phyloP scores from a whole-genome alignment of 2,329 filamentous ascomycete genomes.

The Plectosphaerella sp. region DNA sequence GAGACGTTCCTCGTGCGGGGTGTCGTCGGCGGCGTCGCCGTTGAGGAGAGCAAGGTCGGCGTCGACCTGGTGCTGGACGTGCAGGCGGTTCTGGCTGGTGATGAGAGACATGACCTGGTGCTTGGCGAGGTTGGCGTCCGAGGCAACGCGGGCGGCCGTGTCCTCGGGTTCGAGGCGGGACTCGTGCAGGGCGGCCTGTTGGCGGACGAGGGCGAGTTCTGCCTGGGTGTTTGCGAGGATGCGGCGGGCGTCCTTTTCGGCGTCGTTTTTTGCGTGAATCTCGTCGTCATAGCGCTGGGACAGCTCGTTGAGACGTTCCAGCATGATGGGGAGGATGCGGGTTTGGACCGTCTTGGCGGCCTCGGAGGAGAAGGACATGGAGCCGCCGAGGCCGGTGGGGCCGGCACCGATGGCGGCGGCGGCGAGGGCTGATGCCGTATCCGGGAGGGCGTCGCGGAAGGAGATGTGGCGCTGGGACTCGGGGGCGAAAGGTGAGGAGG shows the following conservation, averaged over 20 bases:
- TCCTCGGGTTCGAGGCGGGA: conserved; percentile 51
- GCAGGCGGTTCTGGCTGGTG: conserved; percentile 47
- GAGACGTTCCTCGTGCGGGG: conserved; percentile 51
- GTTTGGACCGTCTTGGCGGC: conserved; percentile 66
- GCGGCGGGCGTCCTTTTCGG: conserved; percentile 62
- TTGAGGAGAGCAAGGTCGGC: conserved; percentile 45
- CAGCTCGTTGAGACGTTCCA: conserved; percentile 69
- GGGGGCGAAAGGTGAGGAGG: conserved; percentile 67
- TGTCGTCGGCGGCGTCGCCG: conserved; percentile 35
- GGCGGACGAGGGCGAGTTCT: conserved; percentile 58
- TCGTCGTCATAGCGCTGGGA: conserved; percentile 70
- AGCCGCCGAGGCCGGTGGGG: conserved; percentile 18
- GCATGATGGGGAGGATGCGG: conserved; percentile 63
- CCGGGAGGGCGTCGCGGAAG: conserved; percentile 45
- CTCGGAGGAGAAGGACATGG: conserved; percentile 46
- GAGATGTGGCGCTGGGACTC: conserved; percentile 54
- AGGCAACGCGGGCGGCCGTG: conserved; percentile 41
- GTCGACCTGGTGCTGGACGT: conserved; percentile 48
- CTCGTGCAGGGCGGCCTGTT: conserved; percentile 56
- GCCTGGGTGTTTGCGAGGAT: conserved; percentile 63
- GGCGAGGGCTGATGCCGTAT: conserved; percentile 11
- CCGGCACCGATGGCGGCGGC: no score
- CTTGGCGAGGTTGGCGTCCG: conserved; percentile 46
- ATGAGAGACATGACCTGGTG: conserved; percentile 45
- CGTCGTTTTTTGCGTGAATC: conserved; percentile 67